Evolutionary conservation across 768 basidiomycete species (phyloP), one percentile per base, ranked within the genome.

Genomic region (Calocybe cyanea): DNA sequence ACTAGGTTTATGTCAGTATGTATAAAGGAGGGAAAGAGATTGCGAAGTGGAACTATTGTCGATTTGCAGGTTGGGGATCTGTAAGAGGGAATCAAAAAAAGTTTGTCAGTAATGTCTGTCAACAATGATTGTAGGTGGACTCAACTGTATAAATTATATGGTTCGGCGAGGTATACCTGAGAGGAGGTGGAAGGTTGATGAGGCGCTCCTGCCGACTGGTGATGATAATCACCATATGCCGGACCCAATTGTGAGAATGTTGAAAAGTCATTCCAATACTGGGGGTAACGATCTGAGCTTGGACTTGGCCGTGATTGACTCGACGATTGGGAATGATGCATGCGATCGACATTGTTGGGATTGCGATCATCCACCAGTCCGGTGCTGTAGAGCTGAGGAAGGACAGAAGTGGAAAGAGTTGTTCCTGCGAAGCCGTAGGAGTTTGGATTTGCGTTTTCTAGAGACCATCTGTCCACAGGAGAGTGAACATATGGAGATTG

Each of bases 331-430:
- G 14, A 5, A 35, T 14, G 34, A 14, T 35, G 5, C 34, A 42
- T 9, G 14, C 51, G 55, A 13, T 41, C 19, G 17, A 30, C 20
- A 18, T 9, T 48, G n/a, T 36, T 15, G 13, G 50, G 17, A 28
- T 28, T 42, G 30, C 72, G 68, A 32, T 78, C 77, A 49, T 81
- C 81, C 2, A 77, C 71, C 38, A 87, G 64, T 0, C 85, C 85
- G 3, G 85, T 85, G 63, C 83, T 87, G 58, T 86, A 88, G 54
- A 83, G 67, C 51, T 86, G 85, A 0, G 86, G 83, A 34, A 88
- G 72, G 19, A 85, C 83, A 0, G 84, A 82, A 14, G 86, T 87
- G 17, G 86, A 83, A 34, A 87, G 56, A n/a, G n/a, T n/a, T 35
- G 76, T 70, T 5, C 70, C 71, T 18, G 71, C 58, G 55, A 72